Conservation (phyloP, 1,139 yeast species). For the Nakaseomyces kungkrabaensis region DNA sequence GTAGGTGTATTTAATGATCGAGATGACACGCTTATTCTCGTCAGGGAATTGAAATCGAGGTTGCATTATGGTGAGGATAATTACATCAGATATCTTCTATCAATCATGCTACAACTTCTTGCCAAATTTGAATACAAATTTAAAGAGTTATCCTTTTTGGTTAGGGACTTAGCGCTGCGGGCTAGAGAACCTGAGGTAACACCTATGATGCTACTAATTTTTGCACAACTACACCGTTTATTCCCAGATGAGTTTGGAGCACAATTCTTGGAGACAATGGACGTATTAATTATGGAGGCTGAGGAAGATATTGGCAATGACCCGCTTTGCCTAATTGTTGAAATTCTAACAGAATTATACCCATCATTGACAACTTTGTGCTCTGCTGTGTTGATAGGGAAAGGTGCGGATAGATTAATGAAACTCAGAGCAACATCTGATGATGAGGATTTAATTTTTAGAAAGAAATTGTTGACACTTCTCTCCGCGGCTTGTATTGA, state of each 20-base stretch:
- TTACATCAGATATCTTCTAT: slow-evolving; percentile 14
- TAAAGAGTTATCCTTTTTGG: slow-evolving; percentile 16
- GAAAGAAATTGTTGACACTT: slow-evolving; percentile 13
- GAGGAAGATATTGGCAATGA: slow-evolving; percentile 20
- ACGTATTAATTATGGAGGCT: slow-evolving; percentile 21
- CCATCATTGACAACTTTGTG: slow-evolving; percentile 24
- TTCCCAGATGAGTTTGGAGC: slow-evolving; percentile 14
- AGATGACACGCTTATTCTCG: slow-evolving; percentile 13
- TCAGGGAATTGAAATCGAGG: slow-evolving; percentile 14
- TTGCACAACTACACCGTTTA: slow-evolving; percentile 13
- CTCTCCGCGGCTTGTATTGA: slow-evolving; percentile 27
- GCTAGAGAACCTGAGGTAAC: slow-evolving; percentile 15
- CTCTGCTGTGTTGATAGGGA: slow-evolving; percentile 20
- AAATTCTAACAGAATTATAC: slow-evolving; percentile 20
- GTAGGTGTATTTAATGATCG: slow-evolving; percentile 17
- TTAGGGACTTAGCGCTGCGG: slow-evolving; percentile 17
- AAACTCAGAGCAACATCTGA: slow-evolving; percentile 11
- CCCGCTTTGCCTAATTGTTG: slow-evolving; percentile 16
- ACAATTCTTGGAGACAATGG: slow-evolving; percentile 14
- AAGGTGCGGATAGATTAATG: slow-evolving; percentile 18
- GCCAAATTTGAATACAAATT: slow-evolving; percentile 18
- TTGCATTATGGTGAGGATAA: slow-evolving; percentile 16
- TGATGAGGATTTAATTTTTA: slow-evolving; percentile 13
- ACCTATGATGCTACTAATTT: slow-evolving; percentile 19
- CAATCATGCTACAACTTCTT: slow-evolving; percentile 17